Base-by-base conservation (phyloP, 2,329 filamentous ascomycete genomes). In the Colletotrichum lindemuthianum region DNA sequence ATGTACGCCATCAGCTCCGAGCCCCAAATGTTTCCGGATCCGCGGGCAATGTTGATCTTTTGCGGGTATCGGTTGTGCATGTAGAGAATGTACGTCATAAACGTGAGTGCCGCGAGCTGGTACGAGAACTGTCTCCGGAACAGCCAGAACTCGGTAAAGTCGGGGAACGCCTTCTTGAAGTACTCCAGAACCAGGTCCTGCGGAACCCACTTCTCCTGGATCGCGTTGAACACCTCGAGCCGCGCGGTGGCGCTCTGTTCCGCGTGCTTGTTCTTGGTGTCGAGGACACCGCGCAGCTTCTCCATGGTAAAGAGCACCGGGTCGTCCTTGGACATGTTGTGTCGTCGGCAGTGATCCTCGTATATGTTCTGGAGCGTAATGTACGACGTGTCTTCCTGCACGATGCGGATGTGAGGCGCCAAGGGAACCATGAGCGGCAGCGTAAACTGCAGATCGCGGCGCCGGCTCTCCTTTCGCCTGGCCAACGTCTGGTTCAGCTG, bases 51-150 rank as follows among this genome's bases (percentile, higher is more conserved):
- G 78, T 92, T 91, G 77, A 98, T 90, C 84, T 99, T 99, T 78
- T 94, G 93, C 6, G 96, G 96, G 77, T 96, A 97, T 36, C 96
- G 92, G 76, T 93, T 93, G 75, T 95, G 93, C 89, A 99, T 98
- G 80, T 95, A 95, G 81, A 99, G 90, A 64, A 97, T 91, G 75
- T 98, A 99, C 4, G 96, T 98, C 91, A 99, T 97, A 81, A 99
- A 99, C 1, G 96, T 97, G 68, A 98, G 86, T 2, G 94, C 89
- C 16, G 96, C 95, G 67, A 97, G 90, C 79, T 99, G 96, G 82
- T 98, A 97, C 24, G 93, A 92, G 80, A 99, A 97, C 69, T 97
- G 94, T 64, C 94, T 90, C 64, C 96, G 92, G 92, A 99, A 99
- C 63, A 99, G 87, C 93, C 95, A 99, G 83, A 98, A 97, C 72